Evolutionary conservation across 768 basidiomycete species (phyloP), one percentile per base, ranked within the genome.

Genomic region (Hericium coralloides): DNA sequence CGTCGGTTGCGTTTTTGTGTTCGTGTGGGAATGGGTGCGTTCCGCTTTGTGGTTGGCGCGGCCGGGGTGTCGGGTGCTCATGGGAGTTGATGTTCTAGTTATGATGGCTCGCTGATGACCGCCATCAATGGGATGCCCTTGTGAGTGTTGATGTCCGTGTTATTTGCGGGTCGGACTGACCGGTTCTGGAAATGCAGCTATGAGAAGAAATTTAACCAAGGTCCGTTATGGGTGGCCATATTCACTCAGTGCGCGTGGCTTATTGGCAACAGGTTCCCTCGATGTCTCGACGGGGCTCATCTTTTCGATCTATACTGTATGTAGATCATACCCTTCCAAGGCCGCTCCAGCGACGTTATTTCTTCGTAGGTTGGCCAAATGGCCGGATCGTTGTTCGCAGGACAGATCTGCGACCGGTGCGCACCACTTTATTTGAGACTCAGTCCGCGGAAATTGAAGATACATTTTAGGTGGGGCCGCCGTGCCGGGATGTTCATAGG

Each of bases 51-150:
- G 51, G 8, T 23, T 17, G 17, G 23, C 25, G 15, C 9, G 22
- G 22, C 22, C 49, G 10, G 23, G 8, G 4, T 31, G 15, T 10
- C 12, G 23, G 31, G 31, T 49, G 49, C 15, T 8, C 15, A 23
- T 23, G 49, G 25, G 20, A 31, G 10, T 49, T 14, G 25, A 26
- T 22, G 18, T 52, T 12, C 12, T 14, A 52, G 51, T 8, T 54
- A 54, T 20, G 53, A 54, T 15, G 53, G 53, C 8, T 43, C 38
- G n/a, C 31, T 54, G 41, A 54, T 54, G 53, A 54, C 53, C 14
- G 53, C 53, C 8, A 54, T 54, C 53, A 54, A 54, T 25, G 41
- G 53, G 20, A 54, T 54, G 53, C 53, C 53, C 6, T 54, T 54
- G 53, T 54, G 25, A 15, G 53, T 20, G 12, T 45, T 7, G 12